Evolutionary conservation across 768 basidiomycete genomes (phyloP), one percentile per base, ranked within the genome.

Genomic region (Russula dissimulans): DNA sequence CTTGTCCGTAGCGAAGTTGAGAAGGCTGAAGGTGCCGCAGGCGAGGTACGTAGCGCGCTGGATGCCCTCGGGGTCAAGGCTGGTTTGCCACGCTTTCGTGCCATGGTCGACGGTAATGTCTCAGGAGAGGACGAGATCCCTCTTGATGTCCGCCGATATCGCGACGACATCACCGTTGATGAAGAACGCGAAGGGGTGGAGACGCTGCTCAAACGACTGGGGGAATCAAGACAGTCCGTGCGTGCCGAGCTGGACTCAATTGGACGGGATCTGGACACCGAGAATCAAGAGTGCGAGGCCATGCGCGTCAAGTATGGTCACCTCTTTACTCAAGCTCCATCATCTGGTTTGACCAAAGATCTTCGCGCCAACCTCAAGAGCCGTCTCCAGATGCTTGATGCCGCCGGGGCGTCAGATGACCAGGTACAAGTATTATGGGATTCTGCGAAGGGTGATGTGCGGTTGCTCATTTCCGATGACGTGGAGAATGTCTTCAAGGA

Each of bases 251-350:
- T 99, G 45, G 83, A 90, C 9, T 70, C 73, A 22, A 71, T 87
- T 43, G 77, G 79, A 3, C 74, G 78, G 4, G 84, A 92, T 50
- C 74, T 99, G 43, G 95, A 97, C 15, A 73, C 75, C 42, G 97
- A 98, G 72, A 85, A 83, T 38, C 76, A 84, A 64, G 92, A 94
- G 49, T 97, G 94, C 72, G 95, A 99, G 73, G 77, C 80, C 51
- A 83, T 86, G 84, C 77, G 94, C 57, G 87, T 93, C 67, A 88
- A 88, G 71, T 95, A 91, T 71, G 87, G 87, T 34, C 86, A 93
- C 65, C 71, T 82, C 32, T 97, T 91, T 87, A 85, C 87, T 8
- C 95, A 97, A 71, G 80, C 82, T 9, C 95, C 95, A 0, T 87
- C 87, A 5, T 85, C 90, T 0, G 78, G 81, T 1, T 72, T 85